These are phyloP conservation scores for Rubia tinctorum DNA, from an alignment of 305 asterid species.

Conservation along the genomic window DNA sequence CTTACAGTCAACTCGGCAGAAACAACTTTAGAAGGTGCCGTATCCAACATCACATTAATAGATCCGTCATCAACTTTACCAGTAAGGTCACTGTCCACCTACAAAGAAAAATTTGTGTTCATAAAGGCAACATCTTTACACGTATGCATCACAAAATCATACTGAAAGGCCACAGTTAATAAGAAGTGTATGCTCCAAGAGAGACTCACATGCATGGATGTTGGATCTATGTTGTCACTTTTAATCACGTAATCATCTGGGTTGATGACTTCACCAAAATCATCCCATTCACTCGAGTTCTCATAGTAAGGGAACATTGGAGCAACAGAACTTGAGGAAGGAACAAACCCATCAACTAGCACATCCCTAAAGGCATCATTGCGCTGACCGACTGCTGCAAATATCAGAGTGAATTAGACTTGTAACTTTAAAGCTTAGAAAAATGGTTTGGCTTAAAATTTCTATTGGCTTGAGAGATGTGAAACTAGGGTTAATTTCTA, in stretches of 20 bases:
- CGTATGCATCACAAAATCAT: background rate
- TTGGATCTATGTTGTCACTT: conserved; percentile 69
- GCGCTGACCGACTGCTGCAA: conserved; percentile 56
- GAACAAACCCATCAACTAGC: conserved; percentile 80
- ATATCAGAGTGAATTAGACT: conserved; percentile 20
- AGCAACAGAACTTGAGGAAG: conserved; percentile 66
- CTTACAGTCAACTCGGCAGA: conserved; percentile 92
- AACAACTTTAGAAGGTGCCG: conserved; percentile 89
- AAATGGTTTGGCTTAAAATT: background rate
- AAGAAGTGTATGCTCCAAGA: conserved; percentile 8
- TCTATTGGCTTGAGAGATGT: background rate
- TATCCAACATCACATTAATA: conserved; percentile 74
- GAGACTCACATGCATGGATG: conserved; percentile 55
- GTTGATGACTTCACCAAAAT: conserved; percentile 92
- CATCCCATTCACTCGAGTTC: conserved; percentile 80
- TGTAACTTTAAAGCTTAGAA: conserved; percentile 10
- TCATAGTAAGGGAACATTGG: conserved; percentile 94
- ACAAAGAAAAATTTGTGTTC: conserved; percentile 24
- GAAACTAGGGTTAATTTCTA: background rate
- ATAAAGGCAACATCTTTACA: conserved; percentile 5
- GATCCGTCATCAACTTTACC: conserved; percentile 96
- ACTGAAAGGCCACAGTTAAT: conserved; percentile 4
- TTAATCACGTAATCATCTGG: conserved; percentile 84
- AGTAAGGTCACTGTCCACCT: conserved; percentile 72
- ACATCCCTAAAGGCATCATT: conserved; percentile 79